These are phyloP conservation scores for Suhomyces xylopsoci DNA, from an alignment of 805 yeast genomes.

Conservation along the genomic window DNA sequence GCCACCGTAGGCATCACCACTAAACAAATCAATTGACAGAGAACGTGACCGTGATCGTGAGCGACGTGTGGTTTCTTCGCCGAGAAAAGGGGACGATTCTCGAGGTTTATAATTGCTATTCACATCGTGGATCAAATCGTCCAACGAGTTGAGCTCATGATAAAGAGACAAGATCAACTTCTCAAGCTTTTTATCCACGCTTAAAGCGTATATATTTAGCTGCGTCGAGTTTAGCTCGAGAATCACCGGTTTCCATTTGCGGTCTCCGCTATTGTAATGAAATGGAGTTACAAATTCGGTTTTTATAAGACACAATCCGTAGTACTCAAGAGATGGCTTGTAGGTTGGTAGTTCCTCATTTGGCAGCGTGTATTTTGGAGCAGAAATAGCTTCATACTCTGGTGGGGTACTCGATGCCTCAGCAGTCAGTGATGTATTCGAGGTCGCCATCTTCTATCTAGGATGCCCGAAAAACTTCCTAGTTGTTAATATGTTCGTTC, in stretches of 20 bases:
- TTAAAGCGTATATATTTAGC: conserved; percentile 28
- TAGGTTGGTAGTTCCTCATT: conserved; percentile 29
- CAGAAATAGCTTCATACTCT: conserved; percentile 2
- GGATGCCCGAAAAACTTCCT: neutral
- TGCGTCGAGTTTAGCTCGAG: conserved; percentile 41
- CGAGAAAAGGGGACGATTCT: neutral
- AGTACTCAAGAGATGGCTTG: conserved; percentile 28
- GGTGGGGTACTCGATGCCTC: neutral
- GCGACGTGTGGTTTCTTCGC: neutral
- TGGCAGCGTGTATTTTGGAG: conserved; percentile 22
- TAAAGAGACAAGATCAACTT: conserved; percentile 31
- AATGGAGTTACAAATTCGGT: conserved; percentile 39
- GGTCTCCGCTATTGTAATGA: conserved; percentile 21
- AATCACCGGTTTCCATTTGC: conserved; percentile 36
- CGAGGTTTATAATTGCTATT: conserved; percentile 1
- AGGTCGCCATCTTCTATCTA: neutral
- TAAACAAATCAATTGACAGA: conserved; percentile 4
- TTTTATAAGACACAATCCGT: conserved; percentile 32
- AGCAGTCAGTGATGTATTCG: neutral
- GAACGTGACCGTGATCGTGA: neutral
- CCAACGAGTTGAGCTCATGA: conserved; percentile 24
- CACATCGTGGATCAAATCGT: conserved; percentile 10
- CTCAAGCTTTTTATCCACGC: conserved; percentile 17
- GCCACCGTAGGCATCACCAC: conserved; percentile 34
- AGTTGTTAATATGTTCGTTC: neutral